phyloP scores from a whole-genome alignment of 2,329 filamentous ascomycete species.

The Paecilomyces fulvus region DNA sequence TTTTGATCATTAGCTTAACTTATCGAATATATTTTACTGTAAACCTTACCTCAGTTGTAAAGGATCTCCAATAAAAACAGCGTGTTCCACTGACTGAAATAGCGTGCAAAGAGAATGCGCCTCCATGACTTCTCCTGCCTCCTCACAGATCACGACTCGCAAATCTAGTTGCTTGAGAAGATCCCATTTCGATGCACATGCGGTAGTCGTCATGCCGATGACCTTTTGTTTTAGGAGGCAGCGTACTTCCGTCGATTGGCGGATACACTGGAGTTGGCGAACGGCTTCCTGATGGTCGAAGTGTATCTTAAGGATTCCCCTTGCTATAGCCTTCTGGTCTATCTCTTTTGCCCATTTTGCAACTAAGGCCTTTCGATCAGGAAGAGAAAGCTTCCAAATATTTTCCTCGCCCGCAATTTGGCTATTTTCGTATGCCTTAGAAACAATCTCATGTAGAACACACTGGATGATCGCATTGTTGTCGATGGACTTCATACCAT shows the following conservation, averaged over 20 bases:
- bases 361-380: background rate
- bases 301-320: background rate
- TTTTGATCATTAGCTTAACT: background rate
- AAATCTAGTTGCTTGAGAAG: conserved; percentile 23
- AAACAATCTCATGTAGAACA: background rate
- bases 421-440: background rate
- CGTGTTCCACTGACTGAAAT: conserved; percentile 31
- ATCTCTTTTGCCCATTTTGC: background rate
- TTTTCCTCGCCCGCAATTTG: background rate
- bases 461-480: background rate
- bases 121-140: conserved; percentile 62
- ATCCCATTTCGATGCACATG: background rate
- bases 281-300: background rate
- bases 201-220: background rate
- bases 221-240: background rate
- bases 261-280: background rate
- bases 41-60: conserved; percentile 16
- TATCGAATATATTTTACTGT: background rate
- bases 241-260: background rate
- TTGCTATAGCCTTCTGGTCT: background rate
- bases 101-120: conserved; percentile 41
- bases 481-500: background rate
- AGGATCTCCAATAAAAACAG: conserved; percentile 30
- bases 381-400: background rate
- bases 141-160: conserved; percentile 53